Percentiles rank a stretch among this genome's conserved stretches.
These are phyloP conservation scores for Lycium ferocissimum DNA, from an alignment of 257 asterid species.

Conservation along the genomic window DNA sequence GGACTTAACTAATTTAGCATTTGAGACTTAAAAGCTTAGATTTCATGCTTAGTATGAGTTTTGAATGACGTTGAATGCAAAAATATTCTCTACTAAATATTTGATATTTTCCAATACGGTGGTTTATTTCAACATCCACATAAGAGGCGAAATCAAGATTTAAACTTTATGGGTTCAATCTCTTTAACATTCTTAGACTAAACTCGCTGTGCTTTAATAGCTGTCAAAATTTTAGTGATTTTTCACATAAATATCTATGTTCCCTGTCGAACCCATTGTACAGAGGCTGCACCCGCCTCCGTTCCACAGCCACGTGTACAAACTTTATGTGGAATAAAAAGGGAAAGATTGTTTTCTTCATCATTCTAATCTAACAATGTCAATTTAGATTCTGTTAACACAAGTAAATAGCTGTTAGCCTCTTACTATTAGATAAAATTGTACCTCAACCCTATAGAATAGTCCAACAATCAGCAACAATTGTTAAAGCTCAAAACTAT, in stretches of 20 bases:
- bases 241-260: background rate
- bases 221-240: background rate
- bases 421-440: background rate
- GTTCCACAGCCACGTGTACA: background rate
- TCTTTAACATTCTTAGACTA: conserved; percentile 1
- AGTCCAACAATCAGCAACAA: background rate
- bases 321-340: background rate
- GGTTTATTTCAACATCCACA: background rate
- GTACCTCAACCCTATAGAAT: background rate
- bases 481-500: background rate
- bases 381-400: conserved; percentile 2
- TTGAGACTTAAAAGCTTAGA: background rate
- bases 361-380: background rate
- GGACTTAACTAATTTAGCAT: background rate
- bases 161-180: background rate
- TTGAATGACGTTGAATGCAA: background rate
- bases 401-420: background rate
- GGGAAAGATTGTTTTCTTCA: background rate
- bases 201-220: background rate
- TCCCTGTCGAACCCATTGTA: background rate
- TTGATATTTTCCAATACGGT: background rate
- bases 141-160: background rate
- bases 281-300: background rate
- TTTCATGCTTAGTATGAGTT: background rate
- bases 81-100: background rate